phyloP scores from a whole-genome alignment of 768 basidiomycete species.

The Plicaturopsis crispa region DNA sequence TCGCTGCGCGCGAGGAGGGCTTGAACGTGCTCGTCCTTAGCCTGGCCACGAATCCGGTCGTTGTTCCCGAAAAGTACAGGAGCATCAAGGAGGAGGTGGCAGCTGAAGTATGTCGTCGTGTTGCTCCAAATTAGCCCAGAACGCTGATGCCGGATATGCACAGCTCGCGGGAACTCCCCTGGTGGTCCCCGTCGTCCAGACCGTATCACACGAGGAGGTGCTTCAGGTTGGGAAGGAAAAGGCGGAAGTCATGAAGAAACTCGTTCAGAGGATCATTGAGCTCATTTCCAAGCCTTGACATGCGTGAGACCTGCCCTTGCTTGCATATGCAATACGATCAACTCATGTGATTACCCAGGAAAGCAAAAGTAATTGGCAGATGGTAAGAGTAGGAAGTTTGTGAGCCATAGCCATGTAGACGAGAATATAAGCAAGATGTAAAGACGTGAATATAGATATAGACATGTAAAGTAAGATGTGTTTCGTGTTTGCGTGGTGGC shows the following conservation, averaged over 20 bases:
- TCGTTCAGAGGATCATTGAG: conserved; percentile 63
- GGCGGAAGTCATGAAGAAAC: conserved; percentile 60
- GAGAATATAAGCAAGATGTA: too few relatives aligned
- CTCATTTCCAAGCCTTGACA: conserved; percentile 11
- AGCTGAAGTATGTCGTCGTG: conserved; percentile 50
- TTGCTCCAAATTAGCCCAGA: conserved; percentile 1
- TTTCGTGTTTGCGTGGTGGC: too few relatives aligned
- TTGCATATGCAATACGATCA: too few relatives aligned
- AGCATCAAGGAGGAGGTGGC: conserved; percentile 70
- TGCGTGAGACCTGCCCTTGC: too few relatives aligned
- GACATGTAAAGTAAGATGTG: too few relatives aligned
- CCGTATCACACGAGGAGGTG: conserved; percentile 78
- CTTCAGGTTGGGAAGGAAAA: conserved; percentile 56
- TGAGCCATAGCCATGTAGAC: too few relatives aligned
- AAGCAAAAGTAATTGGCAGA: too few relatives aligned
- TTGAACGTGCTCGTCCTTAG: conserved; percentile 74
- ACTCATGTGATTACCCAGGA: too few relatives aligned
- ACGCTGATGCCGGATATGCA: background rate
- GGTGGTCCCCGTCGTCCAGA: conserved; percentile 28
- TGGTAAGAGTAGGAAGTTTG: too few relatives aligned
- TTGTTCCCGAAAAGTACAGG: conserved; percentile 58
- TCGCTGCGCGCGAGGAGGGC: conserved; percentile 71
- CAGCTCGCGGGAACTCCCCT: conserved; percentile 58
- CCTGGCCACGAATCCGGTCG: conserved; percentile 81
- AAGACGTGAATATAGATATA: too few relatives aligned